Percentiles rank a stretch among this genome's conserved stretches.
Evolutionary conservation across 108 stramenopile genomes (phyloP).

Genomic region (Nitzschia inconspicua): DNA sequence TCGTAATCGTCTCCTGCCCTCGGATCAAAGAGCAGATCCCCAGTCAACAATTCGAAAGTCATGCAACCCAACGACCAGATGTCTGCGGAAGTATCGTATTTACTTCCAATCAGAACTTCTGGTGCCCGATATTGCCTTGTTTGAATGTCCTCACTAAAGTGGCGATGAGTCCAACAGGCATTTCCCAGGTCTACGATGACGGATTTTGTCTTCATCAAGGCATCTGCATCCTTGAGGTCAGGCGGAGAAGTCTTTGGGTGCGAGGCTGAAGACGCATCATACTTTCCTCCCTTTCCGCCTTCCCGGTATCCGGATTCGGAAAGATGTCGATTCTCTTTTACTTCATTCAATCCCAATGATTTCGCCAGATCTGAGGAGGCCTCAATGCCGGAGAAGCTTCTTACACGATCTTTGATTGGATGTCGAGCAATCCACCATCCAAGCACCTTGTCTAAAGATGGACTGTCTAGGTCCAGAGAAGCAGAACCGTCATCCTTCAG

Average conservation of each 20-base stretch:
- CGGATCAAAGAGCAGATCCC: slow-evolving; percentile 97
- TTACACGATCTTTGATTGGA: slow-evolving; percentile 65
- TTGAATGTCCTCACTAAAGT: slow-evolving; percentile 99
- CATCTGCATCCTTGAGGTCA: slow-evolving; percentile 62
- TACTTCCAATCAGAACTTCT: slow-evolving; percentile 90
- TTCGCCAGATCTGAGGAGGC: slow-evolving; percentile 46
- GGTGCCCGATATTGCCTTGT: slow-evolving; percentile 97
- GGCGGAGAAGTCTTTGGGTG: slow-evolving; percentile 55
- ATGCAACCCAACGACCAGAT: slow-evolving; percentile 99
- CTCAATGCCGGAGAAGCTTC: slow-evolving; percentile 69
- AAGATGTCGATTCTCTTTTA: not conserved
- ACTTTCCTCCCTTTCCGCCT: slow-evolving; percentile 47
- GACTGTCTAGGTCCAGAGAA: slow-evolving; percentile 55
- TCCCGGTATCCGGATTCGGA: slow-evolving; percentile 33
- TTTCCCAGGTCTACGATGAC: slow-evolving; percentile 98
- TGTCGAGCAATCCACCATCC: slow-evolving; percentile 78
- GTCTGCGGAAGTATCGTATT: slow-evolving; percentile 94
- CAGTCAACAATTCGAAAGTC: slow-evolving; percentile 95
- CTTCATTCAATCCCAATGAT: slow-evolving; percentile 18
- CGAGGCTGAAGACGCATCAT: slow-evolving; percentile 37
- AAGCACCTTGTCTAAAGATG: slow-evolving; percentile 53
- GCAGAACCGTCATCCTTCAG: slow-evolving; percentile 48
- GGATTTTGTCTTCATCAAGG: slow-evolving; percentile 59
- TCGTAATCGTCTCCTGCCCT: slow-evolving; percentile 88
- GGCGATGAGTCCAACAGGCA: slow-evolving; percentile 96